Conservation (phyloP, 257 asterid species). For the Dorcoceras hygrometricum region DNA sequence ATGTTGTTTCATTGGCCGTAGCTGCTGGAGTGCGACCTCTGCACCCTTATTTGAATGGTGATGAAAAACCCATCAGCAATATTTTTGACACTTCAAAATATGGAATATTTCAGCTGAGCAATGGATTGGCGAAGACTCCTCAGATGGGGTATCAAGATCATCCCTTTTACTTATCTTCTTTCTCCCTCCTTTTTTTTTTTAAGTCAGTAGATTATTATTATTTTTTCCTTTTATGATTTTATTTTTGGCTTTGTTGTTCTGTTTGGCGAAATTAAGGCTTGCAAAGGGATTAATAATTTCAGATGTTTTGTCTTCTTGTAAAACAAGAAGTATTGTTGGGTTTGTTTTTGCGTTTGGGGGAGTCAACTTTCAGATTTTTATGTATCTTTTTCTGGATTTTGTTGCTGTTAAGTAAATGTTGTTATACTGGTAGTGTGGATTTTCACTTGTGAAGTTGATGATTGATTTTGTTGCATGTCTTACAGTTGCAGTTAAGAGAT, state of each 20-base stretch:
- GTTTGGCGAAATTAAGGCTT: conserved; percentile 1
- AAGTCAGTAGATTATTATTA: background rate
- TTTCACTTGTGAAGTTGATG: background rate
- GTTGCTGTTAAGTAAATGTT: background rate
- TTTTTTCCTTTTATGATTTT: background rate
- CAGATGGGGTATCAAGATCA: conserved; percentile 75
- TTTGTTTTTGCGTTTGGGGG: background rate
- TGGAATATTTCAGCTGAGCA: conserved; percentile 64
- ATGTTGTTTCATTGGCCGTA: conserved; percentile 36
- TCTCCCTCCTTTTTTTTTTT: background rate
- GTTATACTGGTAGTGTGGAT: too few species aligned
- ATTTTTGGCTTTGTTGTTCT: conserved; percentile 14
- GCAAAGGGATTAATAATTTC: background rate
- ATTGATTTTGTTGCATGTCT: conserved; percentile 9
- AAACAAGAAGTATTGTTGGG: background rate
- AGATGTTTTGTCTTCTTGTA: conserved; percentile 15
- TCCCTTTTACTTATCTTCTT: background rate
- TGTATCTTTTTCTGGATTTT: background rate
- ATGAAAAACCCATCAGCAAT: conserved; percentile 36
- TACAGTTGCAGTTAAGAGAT: background rate
- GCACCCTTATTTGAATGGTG: conserved; percentile 58
- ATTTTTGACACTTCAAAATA: conserved; percentile 81
- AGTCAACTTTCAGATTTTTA: background rate
- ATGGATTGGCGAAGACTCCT: conserved; percentile 82
- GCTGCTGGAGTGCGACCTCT: conserved; percentile 37